phyloP scores from a whole-genome alignment of 2,329 filamentous ascomycete species.

The Paraconiothyrium brasiliense region DNA sequence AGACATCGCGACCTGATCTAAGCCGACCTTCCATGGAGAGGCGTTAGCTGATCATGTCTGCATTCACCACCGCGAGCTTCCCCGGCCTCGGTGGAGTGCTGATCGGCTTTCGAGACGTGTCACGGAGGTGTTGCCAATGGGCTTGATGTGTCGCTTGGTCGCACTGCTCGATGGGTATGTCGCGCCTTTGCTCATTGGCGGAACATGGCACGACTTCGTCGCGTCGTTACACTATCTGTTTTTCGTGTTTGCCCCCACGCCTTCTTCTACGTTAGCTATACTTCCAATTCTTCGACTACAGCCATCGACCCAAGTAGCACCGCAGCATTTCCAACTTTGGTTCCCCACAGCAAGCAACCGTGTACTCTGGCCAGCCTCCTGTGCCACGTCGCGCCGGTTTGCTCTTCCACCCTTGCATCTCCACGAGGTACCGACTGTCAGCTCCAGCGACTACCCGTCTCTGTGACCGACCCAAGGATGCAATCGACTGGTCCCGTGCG shows the following conservation, averaged over 20 bases:
- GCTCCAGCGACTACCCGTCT: slow-evolving; percentile 19
- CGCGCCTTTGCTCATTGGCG: slow-evolving; percentile 19
- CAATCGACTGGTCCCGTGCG: slow-evolving; percentile 9
- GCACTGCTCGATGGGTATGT: slow-evolving; percentile 20
- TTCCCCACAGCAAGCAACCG: slow-evolving; percentile 7
- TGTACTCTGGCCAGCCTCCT: slow-evolving; percentile 11
- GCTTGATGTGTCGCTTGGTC: slow-evolving; percentile 23
- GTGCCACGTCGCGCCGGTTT: slow-evolving; percentile 15
- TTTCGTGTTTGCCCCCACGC: slow-evolving; percentile 34
- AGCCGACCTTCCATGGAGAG: slow-evolving; percentile 14
- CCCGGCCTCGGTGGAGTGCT: slow-evolving; percentile 24
- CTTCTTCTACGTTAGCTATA: slow-evolving; percentile 34
- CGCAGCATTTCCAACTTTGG: slow-evolving; percentile 6
- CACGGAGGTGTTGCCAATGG: slow-evolving; percentile 20
- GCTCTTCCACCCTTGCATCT: slow-evolving; percentile 15
- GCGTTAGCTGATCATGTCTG: slow-evolving; percentile 16
- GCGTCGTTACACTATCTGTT: slow-evolving; percentile 16
- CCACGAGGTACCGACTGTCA: slow-evolving; percentile 16
- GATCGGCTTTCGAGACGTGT: not conserved
- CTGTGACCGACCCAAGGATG: slow-evolving; percentile 16
- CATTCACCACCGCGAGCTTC: slow-evolving; percentile 21
- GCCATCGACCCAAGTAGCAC: slow-evolving; percentile 6
- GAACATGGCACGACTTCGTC: slow-evolving; percentile 30
- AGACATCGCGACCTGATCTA: slow-evolving; percentile 14
- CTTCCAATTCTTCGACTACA: not conserved